Percentiles rank a stretch among this genome's conserved stretches.
Conservation (phyloP, 2,329 filamentous ascomycete species). For the Clarireedia monteithiana region DNA sequence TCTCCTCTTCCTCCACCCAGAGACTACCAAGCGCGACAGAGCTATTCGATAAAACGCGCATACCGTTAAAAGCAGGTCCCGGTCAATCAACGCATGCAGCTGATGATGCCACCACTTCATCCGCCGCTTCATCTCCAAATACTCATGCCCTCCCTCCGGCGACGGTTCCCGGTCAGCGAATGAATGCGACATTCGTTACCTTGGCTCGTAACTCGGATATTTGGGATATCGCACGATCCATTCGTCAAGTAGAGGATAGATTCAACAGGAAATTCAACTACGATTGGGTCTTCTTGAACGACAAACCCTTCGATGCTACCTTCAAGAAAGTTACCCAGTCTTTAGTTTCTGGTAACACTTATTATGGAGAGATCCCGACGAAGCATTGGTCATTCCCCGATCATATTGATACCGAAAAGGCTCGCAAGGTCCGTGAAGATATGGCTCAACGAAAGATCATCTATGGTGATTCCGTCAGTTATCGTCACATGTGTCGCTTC, state of each 20-base stretch:
- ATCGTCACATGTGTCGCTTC: constrained; percentile 98
- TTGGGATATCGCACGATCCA: constrained; percentile 95
- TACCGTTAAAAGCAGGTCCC: constrained; percentile 22
- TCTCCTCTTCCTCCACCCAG: constrained; percentile 54
- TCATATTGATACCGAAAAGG: constrained; percentile 93
- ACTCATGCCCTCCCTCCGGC: constrained; percentile 32
- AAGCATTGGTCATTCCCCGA: constrained; percentile 98
- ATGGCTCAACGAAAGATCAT: constrained; percentile 96
- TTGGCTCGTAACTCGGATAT: constrained; percentile 87
- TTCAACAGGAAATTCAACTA: constrained; percentile 97
- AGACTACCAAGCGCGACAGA: constrained; percentile 28
- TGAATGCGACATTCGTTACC: constrained; percentile 97
- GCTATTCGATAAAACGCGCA: constrained; percentile 17
- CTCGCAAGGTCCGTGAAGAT: constrained; percentile 81
- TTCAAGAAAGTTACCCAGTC: constrained; percentile 90
- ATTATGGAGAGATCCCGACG: constrained; percentile 80
- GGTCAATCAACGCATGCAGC: constrained; percentile 14
- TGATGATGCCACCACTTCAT: constrained; percentile 12
- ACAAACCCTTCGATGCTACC: constrained; percentile 82
- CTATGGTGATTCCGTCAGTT: constrained; percentile 94
- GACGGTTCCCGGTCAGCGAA: constrained; percentile 59
- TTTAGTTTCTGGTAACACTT: constrained; percentile 85
- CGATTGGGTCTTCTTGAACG: constrained; percentile 98
- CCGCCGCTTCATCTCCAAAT: constrained; percentile 22
- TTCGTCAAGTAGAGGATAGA: constrained; percentile 92